Conservation (phyloP, 1,284 basidiomycete genomes). For the Kalmanozyma brasiliensis region DNA sequence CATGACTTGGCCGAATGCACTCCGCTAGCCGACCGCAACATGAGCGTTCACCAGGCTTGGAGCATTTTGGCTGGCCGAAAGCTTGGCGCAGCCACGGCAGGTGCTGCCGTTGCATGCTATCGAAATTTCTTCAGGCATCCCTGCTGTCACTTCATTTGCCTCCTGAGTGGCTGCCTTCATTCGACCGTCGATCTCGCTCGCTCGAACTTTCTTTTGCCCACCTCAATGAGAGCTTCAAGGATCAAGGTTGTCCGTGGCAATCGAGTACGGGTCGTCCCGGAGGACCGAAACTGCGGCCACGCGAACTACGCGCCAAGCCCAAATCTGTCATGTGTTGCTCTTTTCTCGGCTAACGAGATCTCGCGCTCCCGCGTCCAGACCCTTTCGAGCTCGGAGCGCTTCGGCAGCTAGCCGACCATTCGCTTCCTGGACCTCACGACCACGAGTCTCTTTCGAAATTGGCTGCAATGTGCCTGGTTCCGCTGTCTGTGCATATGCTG, state of each 20-base stretch:
- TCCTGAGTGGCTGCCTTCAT: background rate
- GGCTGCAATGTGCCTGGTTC: no score
- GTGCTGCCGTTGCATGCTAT: background rate
- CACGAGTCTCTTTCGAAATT: no score
- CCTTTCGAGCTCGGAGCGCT: no score
- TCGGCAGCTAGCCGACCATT: no score
- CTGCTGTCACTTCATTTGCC: background rate
- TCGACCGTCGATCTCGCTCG: background rate
- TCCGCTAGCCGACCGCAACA: background rate
- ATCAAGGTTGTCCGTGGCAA: no score
- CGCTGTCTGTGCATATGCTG: no score
- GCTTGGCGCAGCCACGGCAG: background rate
- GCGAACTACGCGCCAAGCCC: slow-evolving; percentile 26
- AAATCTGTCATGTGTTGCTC: background rate
- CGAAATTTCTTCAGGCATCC: background rate
- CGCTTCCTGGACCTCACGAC: no score
- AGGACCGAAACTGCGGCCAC: no score
- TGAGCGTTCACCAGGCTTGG: no score
- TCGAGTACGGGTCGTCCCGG: no score
- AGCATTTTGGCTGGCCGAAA: background rate
- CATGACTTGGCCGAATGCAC: background rate
- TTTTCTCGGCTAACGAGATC: slow-evolving; percentile 2
- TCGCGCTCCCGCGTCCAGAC: background rate
- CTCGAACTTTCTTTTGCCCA: no score
- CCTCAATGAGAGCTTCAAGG: no score